Conservation (phyloP, 2,329 filamentous ascomycete species). For the Pseudonectria foliicola region DNA sequence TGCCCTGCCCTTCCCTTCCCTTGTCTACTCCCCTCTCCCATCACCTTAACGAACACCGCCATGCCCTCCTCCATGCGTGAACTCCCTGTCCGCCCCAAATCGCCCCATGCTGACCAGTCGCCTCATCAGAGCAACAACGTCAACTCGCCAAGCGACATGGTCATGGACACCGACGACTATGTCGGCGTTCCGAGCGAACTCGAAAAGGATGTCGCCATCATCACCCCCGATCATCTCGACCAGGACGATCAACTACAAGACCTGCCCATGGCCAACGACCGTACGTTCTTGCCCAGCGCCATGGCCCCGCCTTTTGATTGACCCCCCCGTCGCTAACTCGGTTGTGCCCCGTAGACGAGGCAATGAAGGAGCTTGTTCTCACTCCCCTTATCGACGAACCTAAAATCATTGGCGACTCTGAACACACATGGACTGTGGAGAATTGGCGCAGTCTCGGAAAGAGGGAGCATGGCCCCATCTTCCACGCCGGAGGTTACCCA, state of each 20-base stretch:
- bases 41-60: conserved; percentile 18
- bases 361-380: conserved; percentile 76
- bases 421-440: conserved; percentile 81
- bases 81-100: conserved; percentile 13
- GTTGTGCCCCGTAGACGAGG: conserved; percentile 53
- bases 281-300: conserved; percentile 37
- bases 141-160: conserved; percentile 50
- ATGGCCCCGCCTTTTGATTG: too few species aligned
- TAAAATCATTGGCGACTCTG: conserved; percentile 66
- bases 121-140: conserved; percentile 42
- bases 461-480: conserved; percentile 81
- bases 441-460: conserved; percentile 70
- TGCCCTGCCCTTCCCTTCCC: conserved; percentile 10
- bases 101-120: conserved; percentile 18
- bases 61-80: conserved; percentile 12
- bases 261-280: conserved; percentile 44
- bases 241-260: conserved; percentile 43
- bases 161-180: conserved; percentile 49
- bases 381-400: conserved; percentile 67
- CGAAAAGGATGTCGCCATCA: conserved; percentile 49
- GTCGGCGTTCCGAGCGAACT: conserved; percentile 41
- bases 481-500: conserved; percentile 78
- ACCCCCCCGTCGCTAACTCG: conserved; percentile 15
- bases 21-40: conserved; percentile 9
- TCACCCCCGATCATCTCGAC: conserved; percentile 46